Evolutionary conservation across 2,329 filamentous ascomycete species (phyloP).

Genomic region (Rhexocercosporidium sp.): DNA sequence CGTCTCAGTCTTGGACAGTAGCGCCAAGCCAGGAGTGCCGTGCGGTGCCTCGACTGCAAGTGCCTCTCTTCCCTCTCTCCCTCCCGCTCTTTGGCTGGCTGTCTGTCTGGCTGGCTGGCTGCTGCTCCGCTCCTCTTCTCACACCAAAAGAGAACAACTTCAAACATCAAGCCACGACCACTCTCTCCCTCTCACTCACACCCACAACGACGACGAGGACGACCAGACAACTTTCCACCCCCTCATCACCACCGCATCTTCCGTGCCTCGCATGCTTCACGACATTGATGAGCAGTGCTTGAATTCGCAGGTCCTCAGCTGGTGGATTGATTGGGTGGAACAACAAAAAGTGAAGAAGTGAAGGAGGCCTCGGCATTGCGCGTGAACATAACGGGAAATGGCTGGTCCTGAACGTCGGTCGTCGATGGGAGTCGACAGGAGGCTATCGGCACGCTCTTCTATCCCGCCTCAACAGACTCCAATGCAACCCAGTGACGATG

Average conservation of each 20-base stretch:
- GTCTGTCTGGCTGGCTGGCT: not conserved
- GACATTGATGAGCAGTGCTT: constrained; percentile 27
- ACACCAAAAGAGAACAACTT: not conserved
- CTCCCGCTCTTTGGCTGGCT: not conserved
- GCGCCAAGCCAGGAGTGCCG: constrained; percentile 9
- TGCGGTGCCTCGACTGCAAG: not conserved
- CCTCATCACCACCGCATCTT: constrained; percentile 12
- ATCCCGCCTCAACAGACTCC: constrained; percentile 1
- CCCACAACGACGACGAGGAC: not conserved
- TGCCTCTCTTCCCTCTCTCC: not conserved
- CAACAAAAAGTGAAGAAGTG: constrained; percentile 15
- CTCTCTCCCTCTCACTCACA: too few species aligned
- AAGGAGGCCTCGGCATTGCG: constrained; percentile 19
- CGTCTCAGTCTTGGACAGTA: constrained; percentile 8
- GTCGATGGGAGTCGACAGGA: constrained; percentile 48
- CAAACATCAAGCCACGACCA: constrained; percentile 1
- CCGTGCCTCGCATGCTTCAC: constrained; percentile 3
- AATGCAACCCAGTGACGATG: constrained; percentile 42
- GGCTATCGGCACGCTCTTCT: constrained; percentile 50
- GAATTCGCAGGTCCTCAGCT: constrained; percentile 10
- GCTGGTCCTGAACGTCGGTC: constrained; percentile 24
- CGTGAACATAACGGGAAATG: constrained; percentile 24
- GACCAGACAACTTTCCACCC: constrained; percentile 7
- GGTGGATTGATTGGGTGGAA: constrained; percentile 29
- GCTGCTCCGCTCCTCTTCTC: not conserved